Base-by-base conservation (phyloP, 2,329 filamentous ascomycete genomes). In the Calonectria pauciramosa region DNA sequence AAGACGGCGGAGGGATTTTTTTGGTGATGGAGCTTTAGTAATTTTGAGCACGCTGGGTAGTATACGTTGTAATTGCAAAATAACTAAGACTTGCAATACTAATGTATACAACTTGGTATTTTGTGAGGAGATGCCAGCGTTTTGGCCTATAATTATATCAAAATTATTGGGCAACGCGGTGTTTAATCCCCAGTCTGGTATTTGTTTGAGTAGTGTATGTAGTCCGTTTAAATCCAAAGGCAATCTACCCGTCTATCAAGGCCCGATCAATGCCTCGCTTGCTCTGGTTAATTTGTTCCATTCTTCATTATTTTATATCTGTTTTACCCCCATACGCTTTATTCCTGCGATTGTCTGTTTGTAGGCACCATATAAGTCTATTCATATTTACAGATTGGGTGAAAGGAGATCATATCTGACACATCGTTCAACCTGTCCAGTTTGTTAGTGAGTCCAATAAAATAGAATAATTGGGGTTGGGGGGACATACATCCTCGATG, bases 381-480 rank as follows among this genome's bases (percentile, higher is more conserved):
- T 74, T 74, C n/a, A 65, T 64, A 65, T 76, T 82, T 87, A 98
- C 77, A 98, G 92, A 87, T 98, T 98, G 3, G 96, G 96, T 64
- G 95, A 95, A 75, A 98, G 87, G 77, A 95, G 90, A 85, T 98
- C 96, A 79, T 96, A 98, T 83, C 96, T 97, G 81, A 98, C 96
- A 83, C 95, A 98, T 82, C 91, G 90, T 85, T 98, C 96, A 41
- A 96, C 94, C 93, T 94, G 71, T 44, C 30, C 13, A 6, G 8
- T 6, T 64, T 26, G 63, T 73, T 76, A 59, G 75, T n/a, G 13
- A 67, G 14, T 16, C 4, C 9, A 11, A 23, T n/a, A 56, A 28
- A n/a, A 30, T 7, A n/a, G 5, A 41, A 56, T 20, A 13, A 18
- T 30, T 20, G 5, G 18, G 18, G 38, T 20, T 4, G 18, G 18